Conservation (phyloP, 2,329 filamentous ascomycete genomes). For the Aureobasidium sp. region DNA sequence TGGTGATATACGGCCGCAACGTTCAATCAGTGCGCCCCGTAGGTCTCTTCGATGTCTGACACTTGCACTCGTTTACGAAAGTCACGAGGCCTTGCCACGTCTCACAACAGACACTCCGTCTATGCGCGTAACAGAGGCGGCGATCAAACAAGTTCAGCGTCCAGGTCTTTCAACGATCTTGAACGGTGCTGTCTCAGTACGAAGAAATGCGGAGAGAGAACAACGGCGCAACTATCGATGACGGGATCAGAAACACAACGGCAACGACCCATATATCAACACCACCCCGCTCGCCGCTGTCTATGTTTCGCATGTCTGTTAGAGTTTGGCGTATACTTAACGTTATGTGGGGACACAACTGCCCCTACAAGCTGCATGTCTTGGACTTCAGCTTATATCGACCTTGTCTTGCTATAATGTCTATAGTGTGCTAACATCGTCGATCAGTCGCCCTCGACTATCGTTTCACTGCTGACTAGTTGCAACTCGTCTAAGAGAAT, state of each 20-base stretch:
- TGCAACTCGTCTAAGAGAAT: background rate
- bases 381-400: background rate
- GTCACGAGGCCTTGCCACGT: background rate
- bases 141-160: background rate
- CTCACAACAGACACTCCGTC: background rate
- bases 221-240: background rate
- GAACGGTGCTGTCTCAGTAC: background rate
- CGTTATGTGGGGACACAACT: background rate
- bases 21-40: background rate
- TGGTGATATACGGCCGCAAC: background rate
- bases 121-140: background rate
- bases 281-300: background rate
- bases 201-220: background rate
- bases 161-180: background rate
- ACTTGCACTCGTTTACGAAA: background rate
- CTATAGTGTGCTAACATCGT: background rate
- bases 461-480: background rate
- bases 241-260: constrained; percentile 1
- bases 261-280: background rate
- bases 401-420: background rate
- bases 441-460: background rate
- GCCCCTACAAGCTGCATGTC: background rate
- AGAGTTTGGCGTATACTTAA: background rate
- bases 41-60: background rate
- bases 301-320: background rate